phyloP scores from a whole-genome alignment of 352 stramenopile species.

The Globisporangium orthogonon region DNA sequence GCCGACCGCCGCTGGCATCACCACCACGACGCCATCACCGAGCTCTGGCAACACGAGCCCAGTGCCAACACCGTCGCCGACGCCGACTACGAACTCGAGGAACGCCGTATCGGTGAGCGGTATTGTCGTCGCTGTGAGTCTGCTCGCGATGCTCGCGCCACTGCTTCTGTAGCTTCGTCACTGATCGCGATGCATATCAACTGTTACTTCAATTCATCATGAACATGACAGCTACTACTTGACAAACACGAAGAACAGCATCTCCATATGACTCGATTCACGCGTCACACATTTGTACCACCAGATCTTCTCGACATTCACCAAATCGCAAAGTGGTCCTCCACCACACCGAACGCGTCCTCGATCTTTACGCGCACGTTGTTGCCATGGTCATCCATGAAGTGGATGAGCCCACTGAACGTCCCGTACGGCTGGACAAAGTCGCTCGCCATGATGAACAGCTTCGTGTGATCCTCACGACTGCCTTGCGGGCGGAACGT shows the following conservation, averaged over 20 bases:
- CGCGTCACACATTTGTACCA: neutral
- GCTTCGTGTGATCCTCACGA: constrained; percentile 23
- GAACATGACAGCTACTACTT: neutral
- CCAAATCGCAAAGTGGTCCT: constrained; percentile 37
- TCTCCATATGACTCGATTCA: neutral
- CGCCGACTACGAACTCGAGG: constrained; percentile 2
- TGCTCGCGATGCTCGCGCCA: constrained; percentile 4
- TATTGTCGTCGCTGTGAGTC: constrained; percentile 3
- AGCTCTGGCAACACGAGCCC: neutral
- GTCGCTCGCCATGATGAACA: constrained; percentile 26
- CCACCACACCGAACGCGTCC: constrained; percentile 5
- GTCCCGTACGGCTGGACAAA: constrained; percentile 38
- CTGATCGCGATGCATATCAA: neutral
- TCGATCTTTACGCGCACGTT: neutral
- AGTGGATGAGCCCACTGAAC: constrained; percentile 17
- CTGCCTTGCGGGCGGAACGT: constrained; percentile 25
- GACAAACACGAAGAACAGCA: neutral
- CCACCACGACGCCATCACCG: neutral
- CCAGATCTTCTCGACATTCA: constrained; percentile 6
- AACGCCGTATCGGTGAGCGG: neutral
- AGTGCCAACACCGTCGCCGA: neutral
- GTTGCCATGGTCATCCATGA: constrained; percentile 8
- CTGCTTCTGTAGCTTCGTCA: constrained; percentile 2
- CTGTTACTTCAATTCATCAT: neutral
- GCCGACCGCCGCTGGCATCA: too few relatives aligned